Evolutionary conservation across 441 rosid species (phyloP).

Genomic region (Erodium chrysanthum): DNA sequence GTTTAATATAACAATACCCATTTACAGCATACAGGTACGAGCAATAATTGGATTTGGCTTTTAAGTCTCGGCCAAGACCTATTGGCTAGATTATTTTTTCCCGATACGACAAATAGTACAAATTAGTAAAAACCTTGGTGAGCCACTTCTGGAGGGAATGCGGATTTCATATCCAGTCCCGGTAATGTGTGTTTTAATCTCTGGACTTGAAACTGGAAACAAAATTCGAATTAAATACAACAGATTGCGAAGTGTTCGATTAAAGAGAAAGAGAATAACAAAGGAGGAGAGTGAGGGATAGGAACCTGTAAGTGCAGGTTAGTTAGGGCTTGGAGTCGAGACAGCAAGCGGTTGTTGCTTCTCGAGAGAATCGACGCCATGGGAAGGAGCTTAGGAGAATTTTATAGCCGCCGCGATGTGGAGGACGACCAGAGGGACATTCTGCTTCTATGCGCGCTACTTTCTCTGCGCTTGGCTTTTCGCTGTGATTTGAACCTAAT

Average conservation of each 20-base stretch:
- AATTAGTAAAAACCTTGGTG: constrained; percentile 22
- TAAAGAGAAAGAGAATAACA: constrained; percentile 17
- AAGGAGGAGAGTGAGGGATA: neutral
- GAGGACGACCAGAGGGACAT: neutral
- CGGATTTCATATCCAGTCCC: constrained; percentile 22
- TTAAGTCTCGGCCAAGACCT: no score
- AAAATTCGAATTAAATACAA: constrained; percentile 8
- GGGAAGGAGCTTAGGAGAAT: constrained; percentile 6
- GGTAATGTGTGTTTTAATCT: constrained; percentile 33
- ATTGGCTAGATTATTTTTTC: no score
- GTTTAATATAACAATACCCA: neutral
- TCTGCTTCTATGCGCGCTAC: no score
- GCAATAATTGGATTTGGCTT: neutral
- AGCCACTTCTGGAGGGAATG: constrained; percentile 11
- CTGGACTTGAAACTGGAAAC: constrained; percentile 18
- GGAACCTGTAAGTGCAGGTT: constrained; percentile 33
- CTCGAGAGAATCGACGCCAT: constrained; percentile 37
- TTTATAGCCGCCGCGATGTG: neutral
- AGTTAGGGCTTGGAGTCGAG: constrained; percentile 36
- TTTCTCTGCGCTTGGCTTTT: no score
- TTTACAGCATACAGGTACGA: neutral
- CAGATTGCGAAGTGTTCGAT: constrained; percentile 30
- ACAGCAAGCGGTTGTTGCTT: constrained; percentile 23
- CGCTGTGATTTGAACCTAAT: no score
- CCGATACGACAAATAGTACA: neutral